Base-by-base conservation (phyloP, 306 rosid species). In the Sicyos edulis region DNA sequence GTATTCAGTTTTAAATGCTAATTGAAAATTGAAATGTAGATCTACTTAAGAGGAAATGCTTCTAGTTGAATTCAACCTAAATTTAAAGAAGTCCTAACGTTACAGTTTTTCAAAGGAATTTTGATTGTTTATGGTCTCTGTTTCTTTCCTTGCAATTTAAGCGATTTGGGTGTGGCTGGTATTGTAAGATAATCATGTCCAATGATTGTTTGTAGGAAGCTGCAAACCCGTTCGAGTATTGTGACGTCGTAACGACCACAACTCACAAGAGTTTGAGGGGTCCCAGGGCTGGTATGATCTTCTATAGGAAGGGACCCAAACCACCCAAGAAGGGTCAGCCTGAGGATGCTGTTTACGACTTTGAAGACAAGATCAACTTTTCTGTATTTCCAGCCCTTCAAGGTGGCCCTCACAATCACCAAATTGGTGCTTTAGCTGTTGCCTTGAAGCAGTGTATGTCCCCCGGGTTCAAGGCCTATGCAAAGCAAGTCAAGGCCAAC, bases 371-470 rank as follows among this genome's bases (percentile, higher is more conserved):
- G 79, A 86, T 89, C 85, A 91, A 91, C 85, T 92, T 89, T 72
- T 83, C 97, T 11, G 97, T 92, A 56, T 92, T 92, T 82, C 98
- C 98, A 3, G 81, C 98, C 71, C 98, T 90, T 65, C 98, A 92
- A 77, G 98, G 98, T 53, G 96, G 98, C 72, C 98, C 98, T 75
- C 98, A 92, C 79, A 92, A 92, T 72, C 98, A 90, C 83, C 96
- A 92, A 85, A 92, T 92, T 26, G 98, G 96, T 21, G 96, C 98
- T 53, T 91, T 92, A 14, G 98, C 96, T 74, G 98, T 92, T 67
- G 98, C 96, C 60, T 62, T 92, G 77, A 92, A 92, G 76, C 98
- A 90, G 88, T 80, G 91, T 44, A 67, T 51, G 75, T 12, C 83
- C 0, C 92, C 96, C 0, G 98, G 83, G 8, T 92, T 90, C 91